Evolutionary conservation across 306 rosid genomes (phyloP).

Genomic region (Vigna radiata): DNA sequence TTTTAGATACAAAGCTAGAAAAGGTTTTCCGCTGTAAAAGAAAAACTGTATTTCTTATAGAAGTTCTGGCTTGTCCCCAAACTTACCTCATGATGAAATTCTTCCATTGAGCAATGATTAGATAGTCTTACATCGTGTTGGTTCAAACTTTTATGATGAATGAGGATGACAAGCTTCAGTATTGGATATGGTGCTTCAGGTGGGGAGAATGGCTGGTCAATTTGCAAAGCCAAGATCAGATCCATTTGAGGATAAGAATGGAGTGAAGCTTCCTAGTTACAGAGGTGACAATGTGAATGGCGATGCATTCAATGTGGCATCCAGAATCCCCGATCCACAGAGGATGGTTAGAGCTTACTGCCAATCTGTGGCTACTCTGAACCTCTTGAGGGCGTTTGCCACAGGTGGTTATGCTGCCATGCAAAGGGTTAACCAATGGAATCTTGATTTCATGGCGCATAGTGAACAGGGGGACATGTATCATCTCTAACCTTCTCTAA

Average conservation of each 20-base stretch:
- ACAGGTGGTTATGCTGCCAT: conserved; percentile 65
- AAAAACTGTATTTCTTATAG: not conserved
- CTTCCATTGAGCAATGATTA: not conserved
- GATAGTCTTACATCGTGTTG: not conserved
- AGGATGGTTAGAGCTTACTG: conserved; percentile 61
- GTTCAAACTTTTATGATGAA: conserved; percentile 12
- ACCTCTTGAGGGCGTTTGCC: conserved; percentile 58
- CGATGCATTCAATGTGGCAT: conserved; percentile 51
- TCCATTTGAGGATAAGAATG: conserved; percentile 54
- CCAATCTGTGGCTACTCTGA: conserved; percentile 63
- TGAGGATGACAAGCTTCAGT: conserved; percentile 27
- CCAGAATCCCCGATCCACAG: conserved; percentile 59
- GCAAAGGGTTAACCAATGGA: conserved; percentile 57
- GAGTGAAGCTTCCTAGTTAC: conserved; percentile 62
- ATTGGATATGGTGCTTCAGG: conserved; percentile 46
- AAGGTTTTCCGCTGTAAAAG: not conserved
- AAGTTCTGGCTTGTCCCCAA: not conserved
- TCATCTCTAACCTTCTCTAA: not conserved
- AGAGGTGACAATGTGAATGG: conserved; percentile 64
- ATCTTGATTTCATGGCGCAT: conserved; percentile 54
- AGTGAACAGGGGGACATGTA: conserved; percentile 57
- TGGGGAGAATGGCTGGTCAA: conserved; percentile 62
- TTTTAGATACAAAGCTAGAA: not conserved
- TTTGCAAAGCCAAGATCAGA: conserved; percentile 63
- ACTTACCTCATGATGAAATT: not conserved